These are phyloP conservation scores for Tricholomella constricta DNA, from an alignment of 768 basidiomycete species.

Conservation along the genomic window DNA sequence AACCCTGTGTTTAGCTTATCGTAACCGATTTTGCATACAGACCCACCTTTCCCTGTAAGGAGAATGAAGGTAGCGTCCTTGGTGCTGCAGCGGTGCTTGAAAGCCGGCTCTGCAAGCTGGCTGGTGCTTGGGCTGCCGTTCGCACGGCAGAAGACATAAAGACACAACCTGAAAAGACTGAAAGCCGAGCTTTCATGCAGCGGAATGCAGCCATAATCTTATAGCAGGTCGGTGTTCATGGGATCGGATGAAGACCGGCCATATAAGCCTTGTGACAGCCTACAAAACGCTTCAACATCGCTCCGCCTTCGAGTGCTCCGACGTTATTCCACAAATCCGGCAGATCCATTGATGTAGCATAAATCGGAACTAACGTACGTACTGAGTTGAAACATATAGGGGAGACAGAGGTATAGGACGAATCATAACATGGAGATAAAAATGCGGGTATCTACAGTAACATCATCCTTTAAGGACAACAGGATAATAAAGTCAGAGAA, in stretches of 20 bases:
- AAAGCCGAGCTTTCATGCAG: not conserved
- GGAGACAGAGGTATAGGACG: slow-evolving; percentile 31
- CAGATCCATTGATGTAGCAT: slow-evolving; percentile 26
- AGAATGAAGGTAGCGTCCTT: slow-evolving; percentile 72
- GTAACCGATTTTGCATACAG: not conserved
- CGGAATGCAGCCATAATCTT: too few relatives aligned
- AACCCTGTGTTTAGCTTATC: slow-evolving; percentile 2
- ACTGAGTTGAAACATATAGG: slow-evolving; percentile 20
- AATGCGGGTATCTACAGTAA: slow-evolving; percentile 48
- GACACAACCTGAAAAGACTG: not conserved
- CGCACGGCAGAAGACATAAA: slow-evolving; percentile 3
- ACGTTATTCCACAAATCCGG: slow-evolving; percentile 7
- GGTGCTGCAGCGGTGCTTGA: slow-evolving; percentile 21
- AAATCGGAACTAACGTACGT: slow-evolving; percentile 17
- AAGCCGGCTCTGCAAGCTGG: not conserved
- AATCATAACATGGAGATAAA: slow-evolving; percentile 33
- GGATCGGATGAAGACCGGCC: too few relatives aligned
- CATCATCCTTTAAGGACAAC: slow-evolving; percentile 32
- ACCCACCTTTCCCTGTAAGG: slow-evolving; percentile 72
- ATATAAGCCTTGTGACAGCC: too few relatives aligned
- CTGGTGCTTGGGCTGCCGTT: not conserved
- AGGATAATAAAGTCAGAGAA: slow-evolving; percentile 29
- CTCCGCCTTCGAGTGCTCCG: not conserved
- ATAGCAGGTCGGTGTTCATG: too few relatives aligned
- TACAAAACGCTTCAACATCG: not conserved